phyloP scores from a whole-genome alignment of 1,284 basidiomycete genomes.

The Cutaneotrichosporon sp. region DNA sequence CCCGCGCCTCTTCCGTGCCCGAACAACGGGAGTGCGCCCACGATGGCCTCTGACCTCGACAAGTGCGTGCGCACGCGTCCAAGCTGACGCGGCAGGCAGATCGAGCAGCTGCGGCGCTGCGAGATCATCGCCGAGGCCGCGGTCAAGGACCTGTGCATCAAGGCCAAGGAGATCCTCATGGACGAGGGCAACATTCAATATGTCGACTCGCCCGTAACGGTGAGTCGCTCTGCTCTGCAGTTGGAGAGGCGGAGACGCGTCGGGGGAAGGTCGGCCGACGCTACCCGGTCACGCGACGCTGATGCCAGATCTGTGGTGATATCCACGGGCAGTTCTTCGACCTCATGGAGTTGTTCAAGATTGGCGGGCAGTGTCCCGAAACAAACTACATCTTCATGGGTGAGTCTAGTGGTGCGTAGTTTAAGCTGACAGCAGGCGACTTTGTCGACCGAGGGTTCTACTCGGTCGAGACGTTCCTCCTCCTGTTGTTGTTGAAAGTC shows the following conservation, averaged over 20 bases:
- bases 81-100: conserved; percentile 59
- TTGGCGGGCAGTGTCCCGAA: conserved; percentile 91
- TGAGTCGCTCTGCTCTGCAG: conserved; percentile 55
- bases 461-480: conserved; percentile 93
- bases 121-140: conserved; percentile 90
- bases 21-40: background rate
- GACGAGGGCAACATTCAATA: conserved; percentile 98
- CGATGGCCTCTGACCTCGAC: conserved; percentile 46
- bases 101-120: conserved; percentile 84
- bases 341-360: conserved; percentile 93
- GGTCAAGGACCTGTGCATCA: conserved; percentile 89
- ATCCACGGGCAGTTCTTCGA: conserved; percentile 99
- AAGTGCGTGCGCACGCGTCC: conserved; percentile 29
- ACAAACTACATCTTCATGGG: conserved; percentile 99
- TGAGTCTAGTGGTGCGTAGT: conserved; percentile 55
- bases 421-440: conserved; percentile 62
- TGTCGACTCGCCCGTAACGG: conserved; percentile 94
- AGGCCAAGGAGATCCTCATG: conserved; percentile 92
- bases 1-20: background rate
- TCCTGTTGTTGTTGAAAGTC: conserved; percentile 93
- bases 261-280: background rate
- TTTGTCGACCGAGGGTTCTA: conserved; percentile 96
- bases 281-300: conserved; percentile 2
- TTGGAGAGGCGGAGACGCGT: background rate
- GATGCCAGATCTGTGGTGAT: conserved; percentile 87